Evolutionary conservation across 2,329 filamentous ascomycete genomes (phyloP).

Genomic region (Cladosporium sp.): DNA sequence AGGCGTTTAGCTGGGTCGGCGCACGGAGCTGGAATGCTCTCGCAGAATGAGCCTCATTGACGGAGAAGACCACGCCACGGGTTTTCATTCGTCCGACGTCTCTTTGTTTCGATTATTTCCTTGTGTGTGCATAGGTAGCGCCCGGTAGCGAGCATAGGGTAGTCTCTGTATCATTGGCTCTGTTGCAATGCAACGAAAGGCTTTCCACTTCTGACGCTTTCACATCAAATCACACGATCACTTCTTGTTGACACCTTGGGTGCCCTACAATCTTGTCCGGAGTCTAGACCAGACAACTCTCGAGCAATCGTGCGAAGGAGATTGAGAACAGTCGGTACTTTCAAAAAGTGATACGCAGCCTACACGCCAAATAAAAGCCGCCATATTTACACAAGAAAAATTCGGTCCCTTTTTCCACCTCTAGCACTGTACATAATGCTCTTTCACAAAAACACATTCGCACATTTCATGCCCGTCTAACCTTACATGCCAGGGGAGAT

Average conservation of each 20-base stretch:
- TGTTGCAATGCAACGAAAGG: background rate
- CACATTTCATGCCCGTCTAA: background rate
- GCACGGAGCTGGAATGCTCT: background rate
- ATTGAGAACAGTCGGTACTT: background rate
- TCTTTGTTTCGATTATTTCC: background rate
- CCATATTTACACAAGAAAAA: conserved; percentile 11
- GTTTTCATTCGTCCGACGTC: background rate
- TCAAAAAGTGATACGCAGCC: conserved; percentile 9
- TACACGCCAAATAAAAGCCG: conserved; percentile 10
- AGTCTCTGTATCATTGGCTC: background rate
- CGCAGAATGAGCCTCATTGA: background rate
- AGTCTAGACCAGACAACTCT: no score
- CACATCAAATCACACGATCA: no score
- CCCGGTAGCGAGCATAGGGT: background rate
- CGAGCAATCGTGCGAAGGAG: no score
- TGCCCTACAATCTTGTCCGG: no score
- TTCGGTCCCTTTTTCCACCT: background rate
- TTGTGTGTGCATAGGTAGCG: background rate
- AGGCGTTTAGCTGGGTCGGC: background rate
- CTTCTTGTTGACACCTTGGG: no score
- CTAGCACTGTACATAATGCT: conserved; percentile 12
- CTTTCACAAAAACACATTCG: background rate
- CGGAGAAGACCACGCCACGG: background rate
- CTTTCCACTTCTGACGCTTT: no score
- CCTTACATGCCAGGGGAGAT: conserved; percentile 62